Evolutionary conservation across 331 rosid species (phyloP).

Genomic region (Pyrus hybrid): DNA sequence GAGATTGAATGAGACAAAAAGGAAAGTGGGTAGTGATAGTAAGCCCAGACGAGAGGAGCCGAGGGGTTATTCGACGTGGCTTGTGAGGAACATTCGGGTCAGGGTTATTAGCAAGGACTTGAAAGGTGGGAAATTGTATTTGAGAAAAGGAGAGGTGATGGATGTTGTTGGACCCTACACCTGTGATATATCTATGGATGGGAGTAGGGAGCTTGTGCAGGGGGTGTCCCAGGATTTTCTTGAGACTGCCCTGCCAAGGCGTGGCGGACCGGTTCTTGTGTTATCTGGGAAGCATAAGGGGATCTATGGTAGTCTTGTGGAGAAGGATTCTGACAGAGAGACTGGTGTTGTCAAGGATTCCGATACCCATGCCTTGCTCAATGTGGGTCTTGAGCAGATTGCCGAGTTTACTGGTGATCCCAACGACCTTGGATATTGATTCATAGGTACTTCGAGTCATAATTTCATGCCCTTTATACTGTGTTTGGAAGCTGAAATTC

Average conservation of each 20-base stretch:
- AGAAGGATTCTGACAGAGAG: slow-evolving; percentile 62
- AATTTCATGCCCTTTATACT: not conserved
- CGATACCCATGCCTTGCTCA: slow-evolving; percentile 54
- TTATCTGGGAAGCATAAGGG: slow-evolving; percentile 77
- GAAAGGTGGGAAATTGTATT: slow-evolving; percentile 60
- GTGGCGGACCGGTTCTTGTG: slow-evolving; percentile 80
- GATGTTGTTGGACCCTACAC: slow-evolving; percentile 70
- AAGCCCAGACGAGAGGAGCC: slow-evolving; percentile 12
- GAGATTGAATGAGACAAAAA: slow-evolving; percentile 44
- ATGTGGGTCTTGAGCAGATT: slow-evolving; percentile 62
- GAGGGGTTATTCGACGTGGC: slow-evolving; percentile 39
- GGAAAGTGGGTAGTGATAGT: slow-evolving; percentile 14
- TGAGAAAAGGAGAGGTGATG: slow-evolving; percentile 72
- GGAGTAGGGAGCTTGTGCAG: slow-evolving; percentile 61
- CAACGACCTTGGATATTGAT: slow-evolving; percentile 65
- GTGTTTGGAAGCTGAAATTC: not conserved
- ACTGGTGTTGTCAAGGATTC: slow-evolving; percentile 61
- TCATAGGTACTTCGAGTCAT: not conserved
- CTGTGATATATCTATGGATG: slow-evolving; percentile 83
- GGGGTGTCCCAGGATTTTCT: slow-evolving; percentile 69
- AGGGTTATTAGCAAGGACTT: slow-evolving; percentile 57
- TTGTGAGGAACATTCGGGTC: slow-evolving; percentile 70
- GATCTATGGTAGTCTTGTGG: slow-evolving; percentile 61
- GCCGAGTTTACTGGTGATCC: slow-evolving; percentile 89
- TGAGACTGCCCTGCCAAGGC: slow-evolving; percentile 68